Evolutionary conservation across 108 stramenopile genomes (phyloP), one percentile per base, ranked within the genome.

Genomic region (Thalassiosira profunda): DNA sequence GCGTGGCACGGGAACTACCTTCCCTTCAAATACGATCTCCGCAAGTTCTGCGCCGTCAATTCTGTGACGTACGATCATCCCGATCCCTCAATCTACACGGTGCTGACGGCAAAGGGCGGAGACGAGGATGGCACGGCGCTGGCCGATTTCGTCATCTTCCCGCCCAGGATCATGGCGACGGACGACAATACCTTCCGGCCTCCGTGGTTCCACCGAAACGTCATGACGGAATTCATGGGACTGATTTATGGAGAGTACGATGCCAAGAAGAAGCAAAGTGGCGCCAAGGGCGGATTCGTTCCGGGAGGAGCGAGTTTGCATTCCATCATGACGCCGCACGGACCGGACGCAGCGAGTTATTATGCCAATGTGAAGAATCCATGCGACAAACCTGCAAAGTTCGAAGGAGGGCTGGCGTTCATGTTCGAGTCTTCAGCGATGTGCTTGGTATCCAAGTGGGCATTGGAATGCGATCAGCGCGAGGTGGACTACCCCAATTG

Each of bases 1-100:
- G 97, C 97, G 0, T 98, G 92, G 93, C 96, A 97, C 65, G 98
- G 95, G 8, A 98, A 95, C 62, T 97, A 96, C 56, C 51, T 84
- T 2, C 96, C 98, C 21, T 98, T 67, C 93, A 96, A 95, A 45
- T 97, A 97, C 81, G 76, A 92, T 55, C 79, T 98, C 62, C 53
- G 66, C 0, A 80, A 81, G 34, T 98, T 98, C 77, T 86, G 84
- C 66, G 88, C 86, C 45, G 75, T 95, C 56, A 97, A 96, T 62
- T 90, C 88, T 7, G 96, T 98, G 26, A 81, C 94, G 5, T 94
- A 91, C 46, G 96, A 98, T 77, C 97, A 98, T 67, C 77, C 88
- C 6, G 97, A 98, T 82, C 97, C 97, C 7, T 87, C 85, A 30
- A 97, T 98, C 53, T 97, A 95, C 70, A 97, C 97, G 0, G 96